Percentiles rank a stretch among this genome's conserved stretches.
Evolutionary conservation across 2,329 filamentous ascomycete genomes (phyloP).

Genomic region (Nemania abortiva): DNA sequence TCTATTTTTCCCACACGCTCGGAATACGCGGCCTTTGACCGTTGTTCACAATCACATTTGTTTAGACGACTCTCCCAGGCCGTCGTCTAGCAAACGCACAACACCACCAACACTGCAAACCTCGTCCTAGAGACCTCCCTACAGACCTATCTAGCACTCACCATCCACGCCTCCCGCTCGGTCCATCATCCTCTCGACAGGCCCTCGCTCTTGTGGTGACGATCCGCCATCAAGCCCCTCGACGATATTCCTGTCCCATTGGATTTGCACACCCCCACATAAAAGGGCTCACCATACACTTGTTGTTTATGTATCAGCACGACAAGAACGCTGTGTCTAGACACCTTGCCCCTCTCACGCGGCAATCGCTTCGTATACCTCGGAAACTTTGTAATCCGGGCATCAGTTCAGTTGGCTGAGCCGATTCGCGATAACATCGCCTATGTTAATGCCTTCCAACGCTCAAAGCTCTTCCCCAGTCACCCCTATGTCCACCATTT

Average conservation of each 20-base stretch:
- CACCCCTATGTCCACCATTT: conserved; percentile 68
- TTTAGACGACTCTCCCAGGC: conserved; percentile 10
- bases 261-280: conserved; percentile 46
- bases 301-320: conserved; percentile 99
- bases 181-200: conserved; percentile 26
- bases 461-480: conserved; percentile 62
- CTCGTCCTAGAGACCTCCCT: conserved; percentile 3
- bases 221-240: conserved; percentile 32
- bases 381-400: conserved; percentile 92
- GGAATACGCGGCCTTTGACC: conserved; percentile 28
- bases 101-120: neutral
- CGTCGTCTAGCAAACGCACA: conserved; percentile 7
- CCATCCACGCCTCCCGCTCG: conserved; percentile 18
- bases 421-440: conserved; percentile 52
- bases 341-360: conserved; percentile 88
- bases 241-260: conserved; percentile 30
- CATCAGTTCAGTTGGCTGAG: conserved; percentile 94
- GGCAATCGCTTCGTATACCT: conserved; percentile 96
- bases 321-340: conserved; percentile 89
- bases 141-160: neutral
- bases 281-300: conserved; percentile 55
- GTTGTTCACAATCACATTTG: conserved; percentile 20
- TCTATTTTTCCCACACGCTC: conserved; percentile 19
- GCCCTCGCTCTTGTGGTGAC: conserved; percentile 32
- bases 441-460: conserved; percentile 69